These are phyloP conservation scores for Scheffersomyces quercinus DNA, from an alignment of 1,139 yeast species.

Conservation along the genomic window DNA sequence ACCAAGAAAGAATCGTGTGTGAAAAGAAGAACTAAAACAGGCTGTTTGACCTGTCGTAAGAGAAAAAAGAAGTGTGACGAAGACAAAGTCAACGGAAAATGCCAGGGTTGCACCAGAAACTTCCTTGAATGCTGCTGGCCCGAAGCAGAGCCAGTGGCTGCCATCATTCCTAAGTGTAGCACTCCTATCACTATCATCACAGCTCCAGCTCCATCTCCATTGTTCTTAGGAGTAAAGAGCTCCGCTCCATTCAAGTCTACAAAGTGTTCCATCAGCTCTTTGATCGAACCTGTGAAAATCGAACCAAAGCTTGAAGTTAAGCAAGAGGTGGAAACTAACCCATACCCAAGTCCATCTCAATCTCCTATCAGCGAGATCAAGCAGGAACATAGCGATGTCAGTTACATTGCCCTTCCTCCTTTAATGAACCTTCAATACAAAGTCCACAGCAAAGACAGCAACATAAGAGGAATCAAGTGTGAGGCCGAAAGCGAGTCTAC, in stretches of 20 bases:
- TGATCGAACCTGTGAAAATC: constrained; percentile 11
- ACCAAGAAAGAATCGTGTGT: constrained; percentile 10
- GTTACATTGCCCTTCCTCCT: constrained; percentile 18
- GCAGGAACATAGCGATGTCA: constrained; percentile 13
- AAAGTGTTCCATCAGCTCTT: constrained; percentile 16
- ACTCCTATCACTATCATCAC: not conserved
- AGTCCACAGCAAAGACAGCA: constrained; percentile 4
- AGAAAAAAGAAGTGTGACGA: constrained; percentile 77
- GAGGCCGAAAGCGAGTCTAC: not conserved
- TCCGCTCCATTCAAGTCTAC: not conserved
- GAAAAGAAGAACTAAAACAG: constrained; percentile 62
- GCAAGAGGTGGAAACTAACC: constrained; percentile 3
- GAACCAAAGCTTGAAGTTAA: constrained; percentile 2
- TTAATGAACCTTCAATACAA: constrained; percentile 1
- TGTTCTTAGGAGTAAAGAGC: not conserved
- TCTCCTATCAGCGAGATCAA: constrained; percentile 19
- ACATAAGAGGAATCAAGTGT: not conserved
- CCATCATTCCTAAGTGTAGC: not conserved
- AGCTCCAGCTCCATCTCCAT: not conserved
- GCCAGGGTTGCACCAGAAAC: constrained; percentile 50
- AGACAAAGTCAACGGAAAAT: constrained; percentile 44
- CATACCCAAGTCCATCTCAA: constrained; percentile 19
- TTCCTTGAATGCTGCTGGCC: constrained; percentile 44
- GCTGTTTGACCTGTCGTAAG: constrained; percentile 72
- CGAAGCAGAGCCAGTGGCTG: constrained; percentile 5